Conservation (phyloP, 2,329 filamentous ascomycete species). For the Pestalotiopsis sp. region DNA sequence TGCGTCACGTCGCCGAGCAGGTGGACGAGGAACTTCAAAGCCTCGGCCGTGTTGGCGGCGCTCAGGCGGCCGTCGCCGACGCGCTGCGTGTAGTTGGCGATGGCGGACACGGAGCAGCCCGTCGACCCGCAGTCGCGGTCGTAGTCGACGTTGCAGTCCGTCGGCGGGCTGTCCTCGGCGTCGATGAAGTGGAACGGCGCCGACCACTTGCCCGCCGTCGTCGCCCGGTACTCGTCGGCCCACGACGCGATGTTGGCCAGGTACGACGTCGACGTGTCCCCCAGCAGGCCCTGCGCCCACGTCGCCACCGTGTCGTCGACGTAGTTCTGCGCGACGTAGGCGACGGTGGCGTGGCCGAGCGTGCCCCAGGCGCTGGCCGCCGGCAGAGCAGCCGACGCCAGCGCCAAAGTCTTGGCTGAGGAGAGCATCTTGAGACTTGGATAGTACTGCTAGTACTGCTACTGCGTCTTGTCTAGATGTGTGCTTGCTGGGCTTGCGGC, state of each 20-base stretch:
- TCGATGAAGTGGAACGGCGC: conserved; percentile 43
- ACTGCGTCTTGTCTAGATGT: no score
- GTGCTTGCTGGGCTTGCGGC: background rate
- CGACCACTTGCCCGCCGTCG: conserved; percentile 33
- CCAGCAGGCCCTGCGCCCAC: conserved; percentile 37
- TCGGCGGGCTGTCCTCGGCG: conserved; percentile 39
- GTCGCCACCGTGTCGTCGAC: conserved; percentile 33
- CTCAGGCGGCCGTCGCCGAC: conserved; percentile 20
- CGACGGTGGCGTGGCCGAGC: conserved; percentile 42
- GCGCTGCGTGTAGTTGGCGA: conserved; percentile 25
- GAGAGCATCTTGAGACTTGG: background rate
- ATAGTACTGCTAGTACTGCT: background rate
- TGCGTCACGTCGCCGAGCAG: conserved; percentile 44
- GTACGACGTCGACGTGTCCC: conserved; percentile 31
- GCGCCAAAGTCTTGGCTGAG: conserved; percentile 1
- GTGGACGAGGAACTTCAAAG: conserved; percentile 16
- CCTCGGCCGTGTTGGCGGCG: conserved; percentile 17
- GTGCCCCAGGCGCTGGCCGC: conserved; percentile 19
- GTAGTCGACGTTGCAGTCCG: conserved; percentile 35
- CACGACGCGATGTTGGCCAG: conserved; percentile 42
- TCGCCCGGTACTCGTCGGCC: conserved; percentile 39
- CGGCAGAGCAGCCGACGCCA: conserved; percentile 15
- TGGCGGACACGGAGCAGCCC: conserved; percentile 34
- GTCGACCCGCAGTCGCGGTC: conserved; percentile 37
- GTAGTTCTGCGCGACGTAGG: conserved; percentile 40